These are phyloP conservation scores for Pythium chondricola DNA, from an alignment of 352 stramenopile species.

Conservation along the genomic window DNA sequence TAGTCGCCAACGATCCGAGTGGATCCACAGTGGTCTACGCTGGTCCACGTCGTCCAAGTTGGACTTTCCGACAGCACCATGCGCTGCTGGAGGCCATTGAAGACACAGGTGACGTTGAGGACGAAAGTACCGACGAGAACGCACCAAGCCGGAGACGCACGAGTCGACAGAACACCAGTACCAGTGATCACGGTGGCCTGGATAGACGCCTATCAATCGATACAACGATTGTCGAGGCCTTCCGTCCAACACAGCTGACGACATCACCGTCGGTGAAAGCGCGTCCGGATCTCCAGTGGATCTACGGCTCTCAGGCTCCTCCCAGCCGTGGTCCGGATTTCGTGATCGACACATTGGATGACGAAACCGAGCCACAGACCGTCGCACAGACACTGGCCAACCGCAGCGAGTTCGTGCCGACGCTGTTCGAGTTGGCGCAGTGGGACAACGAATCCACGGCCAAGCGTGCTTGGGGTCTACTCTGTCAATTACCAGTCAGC, in stretches of 20 bases:
- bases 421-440: constrained; percentile 54
- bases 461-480: constrained; percentile 63
- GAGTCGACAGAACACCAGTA: background rate
- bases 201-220: constrained; percentile 17
- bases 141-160: background rate
- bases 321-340: constrained; percentile 46
- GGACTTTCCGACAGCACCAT: constrained; percentile 55
- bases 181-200: background rate
- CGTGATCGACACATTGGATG: constrained; percentile 22
- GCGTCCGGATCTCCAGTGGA: constrained; percentile 35
- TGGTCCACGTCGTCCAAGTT: constrained; percentile 42
- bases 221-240: background rate
- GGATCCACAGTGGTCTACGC: constrained; percentile 13
- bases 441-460: constrained; percentile 36
- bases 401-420: constrained; percentile 40
- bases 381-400: constrained; percentile 50
- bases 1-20: constrained; percentile 1
- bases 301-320: constrained; percentile 21
- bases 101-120: constrained; percentile 34
- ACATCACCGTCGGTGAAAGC: constrained; percentile 35
- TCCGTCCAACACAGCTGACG: constrained; percentile 21
- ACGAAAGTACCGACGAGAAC: constrained; percentile 4
- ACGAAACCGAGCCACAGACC: background rate
- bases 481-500: constrained; percentile 69
- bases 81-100: constrained; percentile 44